Conservation (phyloP, 78 protist species). For the Tieghemostelium lacteum region DNA sequence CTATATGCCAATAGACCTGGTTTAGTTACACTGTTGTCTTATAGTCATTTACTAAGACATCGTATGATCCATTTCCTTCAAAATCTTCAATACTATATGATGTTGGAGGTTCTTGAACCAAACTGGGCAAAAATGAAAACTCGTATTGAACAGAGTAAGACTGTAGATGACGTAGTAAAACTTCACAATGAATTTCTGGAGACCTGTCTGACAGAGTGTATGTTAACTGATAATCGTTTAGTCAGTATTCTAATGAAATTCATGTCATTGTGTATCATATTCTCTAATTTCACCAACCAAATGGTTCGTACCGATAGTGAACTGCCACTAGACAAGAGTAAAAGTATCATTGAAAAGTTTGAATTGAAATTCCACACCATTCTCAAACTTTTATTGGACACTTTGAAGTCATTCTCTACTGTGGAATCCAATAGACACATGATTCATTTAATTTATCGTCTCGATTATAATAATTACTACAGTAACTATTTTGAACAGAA, state of each 20-base stretch:
- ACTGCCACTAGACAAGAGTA: neutral
- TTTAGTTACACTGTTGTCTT: slow-evolving; percentile 14
- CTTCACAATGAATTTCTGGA: slow-evolving; percentile 85
- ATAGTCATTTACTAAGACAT: slow-evolving; percentile 79
- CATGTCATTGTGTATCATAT: slow-evolving; percentile 29
- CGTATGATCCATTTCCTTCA: slow-evolving; percentile 91
- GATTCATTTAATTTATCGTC: slow-evolving; percentile 61
- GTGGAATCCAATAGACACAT: slow-evolving; percentile 63
- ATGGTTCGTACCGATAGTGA: neutral
- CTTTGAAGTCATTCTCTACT: slow-evolving; percentile 55
- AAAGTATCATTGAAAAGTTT: slow-evolving; percentile 13
- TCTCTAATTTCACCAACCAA: slow-evolving; percentile 34
- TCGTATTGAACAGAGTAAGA: slow-evolving; percentile 31
- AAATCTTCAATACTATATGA: slow-evolving; percentile 83
- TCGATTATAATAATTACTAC: slow-evolving; percentile 63
- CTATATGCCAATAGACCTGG: slow-evolving; percentile 5
- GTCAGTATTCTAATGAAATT: slow-evolving; percentile 60
- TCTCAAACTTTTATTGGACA: slow-evolving; percentile 37
- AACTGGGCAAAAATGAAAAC: slow-evolving; percentile 81
- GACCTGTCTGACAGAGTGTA: slow-evolving; percentile 79
- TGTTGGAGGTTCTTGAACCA: slow-evolving; percentile 91
- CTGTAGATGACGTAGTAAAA: slow-evolving; percentile 85
- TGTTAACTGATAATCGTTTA: slow-evolving; percentile 78
- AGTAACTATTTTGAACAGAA: slow-evolving; percentile 47
- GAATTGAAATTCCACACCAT: slow-evolving; percentile 41